These are phyloP conservation scores for Phytophthora europaea DNA, from an alignment of 352 stramenopile genomes.

Conservation along the genomic window DNA sequence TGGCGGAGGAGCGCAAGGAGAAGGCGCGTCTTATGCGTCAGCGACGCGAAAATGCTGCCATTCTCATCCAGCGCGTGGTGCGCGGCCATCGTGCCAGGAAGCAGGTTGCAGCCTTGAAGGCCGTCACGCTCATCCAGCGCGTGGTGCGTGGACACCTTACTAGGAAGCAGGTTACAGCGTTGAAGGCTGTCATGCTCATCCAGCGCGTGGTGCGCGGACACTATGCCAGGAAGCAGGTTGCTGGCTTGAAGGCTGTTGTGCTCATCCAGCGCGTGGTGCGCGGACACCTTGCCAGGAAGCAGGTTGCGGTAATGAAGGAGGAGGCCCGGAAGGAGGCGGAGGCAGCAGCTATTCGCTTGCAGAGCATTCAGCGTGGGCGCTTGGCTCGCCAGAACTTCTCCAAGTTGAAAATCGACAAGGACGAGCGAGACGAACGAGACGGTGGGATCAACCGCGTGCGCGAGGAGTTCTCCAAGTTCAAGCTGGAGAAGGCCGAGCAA, in stretches of 20 bases:
- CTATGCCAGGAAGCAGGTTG: constrained; percentile 34
- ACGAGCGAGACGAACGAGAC: constrained; percentile 28
- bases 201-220: constrained; percentile 50
- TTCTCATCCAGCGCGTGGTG: constrained; percentile 42
- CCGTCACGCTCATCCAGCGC: background rate
- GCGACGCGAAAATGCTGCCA: constrained; percentile 43
- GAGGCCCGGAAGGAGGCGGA: constrained; percentile 23
- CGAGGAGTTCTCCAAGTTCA: constrained; percentile 1
- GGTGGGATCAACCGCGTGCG: constrained; percentile 36
- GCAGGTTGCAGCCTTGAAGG: constrained; percentile 27
- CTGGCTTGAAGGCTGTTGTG: constrained; percentile 16
- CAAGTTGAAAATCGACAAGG: constrained; percentile 59
- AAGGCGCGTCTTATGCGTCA: constrained; percentile 40
- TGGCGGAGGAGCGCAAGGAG: constrained; percentile 46
- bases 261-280: background rate
- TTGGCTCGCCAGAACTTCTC: constrained; percentile 65
- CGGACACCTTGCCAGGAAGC: constrained; percentile 14
- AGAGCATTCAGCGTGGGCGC: constrained; percentile 57
- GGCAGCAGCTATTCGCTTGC: constrained; percentile 39
- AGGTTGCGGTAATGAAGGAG: constrained; percentile 19
- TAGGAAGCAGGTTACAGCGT: constrained; percentile 34
- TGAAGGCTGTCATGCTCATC: constrained; percentile 33
- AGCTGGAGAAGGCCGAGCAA: constrained; percentile 15
- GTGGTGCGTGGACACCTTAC: background rate
- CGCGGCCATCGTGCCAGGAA: constrained; percentile 42